phyloP scores from a whole-genome alignment of 2,329 filamentous ascomycete genomes.

The Zasmidium citrigriseum region DNA sequence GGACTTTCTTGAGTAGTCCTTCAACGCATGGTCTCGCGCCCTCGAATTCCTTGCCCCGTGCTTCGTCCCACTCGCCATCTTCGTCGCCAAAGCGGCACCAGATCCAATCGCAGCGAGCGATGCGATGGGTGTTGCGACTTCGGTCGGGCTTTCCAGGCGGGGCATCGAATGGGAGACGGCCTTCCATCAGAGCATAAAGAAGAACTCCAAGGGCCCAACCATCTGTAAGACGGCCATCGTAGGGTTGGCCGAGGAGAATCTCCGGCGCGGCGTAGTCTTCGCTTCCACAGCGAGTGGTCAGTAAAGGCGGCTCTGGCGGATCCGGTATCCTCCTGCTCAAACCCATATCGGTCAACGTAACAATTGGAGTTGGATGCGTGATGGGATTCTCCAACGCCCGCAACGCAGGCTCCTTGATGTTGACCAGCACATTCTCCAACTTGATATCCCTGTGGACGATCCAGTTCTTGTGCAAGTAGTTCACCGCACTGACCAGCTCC shows the following conservation, averaged over 20 bases:
- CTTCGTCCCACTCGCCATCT: slow-evolving; percentile 81
- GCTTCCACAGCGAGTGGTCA: slow-evolving; percentile 92
- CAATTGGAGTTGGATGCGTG: slow-evolving; percentile 76
- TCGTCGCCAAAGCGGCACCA: slow-evolving; percentile 85
- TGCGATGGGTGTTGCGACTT: slow-evolving; percentile 79
- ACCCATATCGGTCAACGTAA: slow-evolving; percentile 89
- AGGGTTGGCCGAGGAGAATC: slow-evolving; percentile 91
- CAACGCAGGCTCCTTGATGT: slow-evolving; percentile 66
- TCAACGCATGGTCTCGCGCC: slow-evolving; percentile 83
- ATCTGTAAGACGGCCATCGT: slow-evolving; percentile 88
- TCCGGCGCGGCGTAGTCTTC: slow-evolving; percentile 98
- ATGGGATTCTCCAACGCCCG: slow-evolving; percentile 67
- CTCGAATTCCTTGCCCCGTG: slow-evolving; percentile 64
- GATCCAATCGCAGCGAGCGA: slow-evolving; percentile 91
- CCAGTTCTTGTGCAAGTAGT: slow-evolving; percentile 78
- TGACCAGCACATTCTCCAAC: slow-evolving; percentile 95
- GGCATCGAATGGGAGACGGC: slow-evolving; percentile 89
- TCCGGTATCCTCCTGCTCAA: slow-evolving; percentile 79
- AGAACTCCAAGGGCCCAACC: slow-evolving; percentile 94
- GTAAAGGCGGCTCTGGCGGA: slow-evolving; percentile 73
- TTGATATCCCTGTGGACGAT: slow-evolving; percentile 98
- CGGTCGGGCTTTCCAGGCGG: slow-evolving; percentile 76
- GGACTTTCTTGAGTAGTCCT: slow-evolving; percentile 77
- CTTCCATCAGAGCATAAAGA: slow-evolving; percentile 89
- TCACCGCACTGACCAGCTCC: slow-evolving; percentile 81